phyloP scores from a whole-genome alignment of 2,329 filamentous ascomycete species.

The Emmonsiellopsis sp. region DNA sequence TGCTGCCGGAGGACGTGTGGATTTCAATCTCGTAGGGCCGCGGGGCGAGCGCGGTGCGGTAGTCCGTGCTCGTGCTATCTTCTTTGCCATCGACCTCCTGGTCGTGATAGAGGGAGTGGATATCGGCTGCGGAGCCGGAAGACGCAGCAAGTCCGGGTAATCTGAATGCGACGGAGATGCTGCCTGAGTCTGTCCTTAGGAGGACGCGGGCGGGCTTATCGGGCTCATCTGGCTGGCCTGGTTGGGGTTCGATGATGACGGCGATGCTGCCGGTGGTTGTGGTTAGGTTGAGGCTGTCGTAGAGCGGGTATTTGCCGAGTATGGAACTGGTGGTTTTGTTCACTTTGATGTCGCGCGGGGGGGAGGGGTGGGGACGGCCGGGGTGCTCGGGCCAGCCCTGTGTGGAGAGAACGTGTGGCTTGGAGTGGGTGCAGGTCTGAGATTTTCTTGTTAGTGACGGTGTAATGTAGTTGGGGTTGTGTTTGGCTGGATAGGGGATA shows the following conservation, averaged over 20 bases:
- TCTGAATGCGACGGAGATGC: slow-evolving; percentile 18
- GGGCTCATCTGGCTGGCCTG: slow-evolving; percentile 17
- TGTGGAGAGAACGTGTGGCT: background rate
- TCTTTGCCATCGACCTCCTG: background rate
- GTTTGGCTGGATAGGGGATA: background rate
- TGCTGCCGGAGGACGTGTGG: slow-evolving; percentile 17
- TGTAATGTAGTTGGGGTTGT: background rate
- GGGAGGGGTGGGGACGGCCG: background rate
- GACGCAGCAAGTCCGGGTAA: background rate
- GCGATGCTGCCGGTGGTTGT: slow-evolving; percentile 22
- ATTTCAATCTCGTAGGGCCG: slow-evolving; percentile 21
- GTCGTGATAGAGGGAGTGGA: background rate
- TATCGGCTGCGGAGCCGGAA: background rate
- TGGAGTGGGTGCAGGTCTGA: slow-evolving; percentile 1
- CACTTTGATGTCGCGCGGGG: slow-evolving; percentile 12
- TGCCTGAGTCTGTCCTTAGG: slow-evolving; percentile 18
- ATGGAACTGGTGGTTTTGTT: slow-evolving; percentile 15
- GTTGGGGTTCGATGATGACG: slow-evolving; percentile 22
- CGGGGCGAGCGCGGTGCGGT: slow-evolving; percentile 7
- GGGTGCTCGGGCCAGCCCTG: slow-evolving; percentile 1
- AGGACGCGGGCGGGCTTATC: slow-evolving; percentile 19
- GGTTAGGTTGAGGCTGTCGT: slow-evolving; percentile 21
- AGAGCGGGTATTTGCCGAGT: slow-evolving; percentile 21
- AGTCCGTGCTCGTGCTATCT: background rate
- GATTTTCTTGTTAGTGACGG: background rate